Evolutionary conservation across 139 green algal genomes (phyloP), one percentile per base, ranked within the genome.

Genomic region (Coccomyxa sp.): DNA sequence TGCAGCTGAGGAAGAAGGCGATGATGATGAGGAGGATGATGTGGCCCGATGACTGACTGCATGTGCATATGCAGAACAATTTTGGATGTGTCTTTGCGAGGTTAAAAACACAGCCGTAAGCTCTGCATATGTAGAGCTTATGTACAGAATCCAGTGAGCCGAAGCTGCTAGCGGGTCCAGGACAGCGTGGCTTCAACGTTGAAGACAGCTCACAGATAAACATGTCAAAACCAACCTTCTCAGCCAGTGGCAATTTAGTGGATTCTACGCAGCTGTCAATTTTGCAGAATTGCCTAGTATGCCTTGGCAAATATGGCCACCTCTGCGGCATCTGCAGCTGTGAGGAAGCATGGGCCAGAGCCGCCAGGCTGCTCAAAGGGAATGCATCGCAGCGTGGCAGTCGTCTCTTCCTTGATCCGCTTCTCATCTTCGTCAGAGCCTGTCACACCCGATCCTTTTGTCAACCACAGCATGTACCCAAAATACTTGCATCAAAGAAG

Each of bases 241-340:
- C 38, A 71, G 63, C 63, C 63, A 21, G 10, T 71, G 63, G 63
- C 63, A 21, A 71, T 71, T 1, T 28, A 71, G 9, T 71, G 63
- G 21, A 9, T 71, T 71, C 18, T 71, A n/a, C 9, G 63, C 10
- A 21, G 63, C 63, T 71, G 18, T 25, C 1, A 25, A 71, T 21
- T 25, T 28, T 28, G 21, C 21, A 28, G 18, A 25, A 71, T 77
- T 77, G 71, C 67, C 45, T 81, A 99, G 79, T 99, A 99, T 7
- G 92, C 92, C 87, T 98, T 98, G 4, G 96, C 93, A 88, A 99
- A 99, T 51, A 99, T 93, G 59, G 95, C 95, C 16, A 98, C 95
- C 87, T 98, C 94, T 4, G 87, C 74, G 18, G 95, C 95, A 0
- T 86, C 82, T 67, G 86, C 12, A 15, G 93, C 93, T 9, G 92